Conservation (phyloP, 192 early-diverging fungal species). For the Powellomyces hirtus region DNA sequence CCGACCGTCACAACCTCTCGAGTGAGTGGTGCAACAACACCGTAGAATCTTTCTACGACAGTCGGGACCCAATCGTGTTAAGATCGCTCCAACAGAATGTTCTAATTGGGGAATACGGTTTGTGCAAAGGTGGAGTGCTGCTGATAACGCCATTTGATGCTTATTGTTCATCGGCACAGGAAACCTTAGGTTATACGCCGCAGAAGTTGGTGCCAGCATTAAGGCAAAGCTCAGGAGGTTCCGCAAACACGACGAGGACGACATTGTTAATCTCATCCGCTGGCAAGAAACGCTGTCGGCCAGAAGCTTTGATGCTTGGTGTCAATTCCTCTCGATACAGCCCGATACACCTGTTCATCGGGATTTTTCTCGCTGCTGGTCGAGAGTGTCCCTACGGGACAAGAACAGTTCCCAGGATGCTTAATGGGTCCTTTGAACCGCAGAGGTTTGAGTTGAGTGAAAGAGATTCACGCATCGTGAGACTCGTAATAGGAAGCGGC, state of each 20-base stretch:
- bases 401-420: no score
- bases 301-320: conserved; percentile 1
- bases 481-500: no score
- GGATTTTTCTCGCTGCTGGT: no score
- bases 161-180: background rate
- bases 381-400: no score
- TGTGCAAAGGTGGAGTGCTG: background rate
- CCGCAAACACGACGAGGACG: conserved; percentile 1
- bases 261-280: conserved; percentile 1
- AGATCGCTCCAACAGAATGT: background rate
- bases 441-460: no score
- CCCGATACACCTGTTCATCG: no score
- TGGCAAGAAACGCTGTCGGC: background rate
- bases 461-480: no score
- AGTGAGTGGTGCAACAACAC: background rate
- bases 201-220: conserved; percentile 4
- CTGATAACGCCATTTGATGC: background rate
- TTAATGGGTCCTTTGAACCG: no score
- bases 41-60: background rate
- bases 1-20: background rate
- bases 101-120: background rate
- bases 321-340: background rate
- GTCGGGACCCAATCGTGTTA: background rate
- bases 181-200: background rate
- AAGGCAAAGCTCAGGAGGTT: conserved; percentile 3